Evolutionary conservation across 2,329 filamentous ascomycete genomes (phyloP), one percentile per base, ranked within the genome.

Genomic region (Thelonectria blattea): DNA sequence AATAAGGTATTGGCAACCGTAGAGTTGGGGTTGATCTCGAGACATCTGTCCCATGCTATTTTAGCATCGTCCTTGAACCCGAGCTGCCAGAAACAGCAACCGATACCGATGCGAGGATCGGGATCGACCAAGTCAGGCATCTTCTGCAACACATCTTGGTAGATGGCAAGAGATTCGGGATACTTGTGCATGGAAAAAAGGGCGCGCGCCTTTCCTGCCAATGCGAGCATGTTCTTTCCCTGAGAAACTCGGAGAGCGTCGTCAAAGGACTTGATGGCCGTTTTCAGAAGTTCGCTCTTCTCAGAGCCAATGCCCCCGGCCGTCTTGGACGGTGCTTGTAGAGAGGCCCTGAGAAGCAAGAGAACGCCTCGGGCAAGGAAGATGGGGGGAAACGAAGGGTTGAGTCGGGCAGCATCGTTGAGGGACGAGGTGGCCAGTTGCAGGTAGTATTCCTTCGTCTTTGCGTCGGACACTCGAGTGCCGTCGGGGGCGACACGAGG

Each of bases 81-180:
- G 27, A 99, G 83, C 75, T 97, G 92, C 95, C 96, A 99, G 75
- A 97, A 90, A 80, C 95, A 99, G 76, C 92, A 95, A 47, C 95
- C 95, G 71, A 99, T 94, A 56, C 95, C 95, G 68, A 99, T 94
- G 68, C 96, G 87, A 67, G 95, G 96, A 75, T 99, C 95, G 0
- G 95, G 95, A 71, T 99, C 95, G 43, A 91, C 87, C 71, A 98
- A 83, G 67, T 92, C 88, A 2, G 95, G 95, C 81, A 93, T 93
- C 76, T 91, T 93, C 69, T 88, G 83, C 52, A 99, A 80, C 15
- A 93, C 92, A 61, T 92, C 90, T 78, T 99, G 95, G 74, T 98
- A 99, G 22, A 86, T 83, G 61, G 91, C 85, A 53, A 98, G 78
- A 14, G 96, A 91, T 54, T 98, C 93, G 1, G 88, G 83, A 71